Evolutionary conservation across 2,329 filamentous ascomycete genomes (phyloP), one percentile per base, ranked within the genome.

Genomic region (Diaporthe humulicola): DNA sequence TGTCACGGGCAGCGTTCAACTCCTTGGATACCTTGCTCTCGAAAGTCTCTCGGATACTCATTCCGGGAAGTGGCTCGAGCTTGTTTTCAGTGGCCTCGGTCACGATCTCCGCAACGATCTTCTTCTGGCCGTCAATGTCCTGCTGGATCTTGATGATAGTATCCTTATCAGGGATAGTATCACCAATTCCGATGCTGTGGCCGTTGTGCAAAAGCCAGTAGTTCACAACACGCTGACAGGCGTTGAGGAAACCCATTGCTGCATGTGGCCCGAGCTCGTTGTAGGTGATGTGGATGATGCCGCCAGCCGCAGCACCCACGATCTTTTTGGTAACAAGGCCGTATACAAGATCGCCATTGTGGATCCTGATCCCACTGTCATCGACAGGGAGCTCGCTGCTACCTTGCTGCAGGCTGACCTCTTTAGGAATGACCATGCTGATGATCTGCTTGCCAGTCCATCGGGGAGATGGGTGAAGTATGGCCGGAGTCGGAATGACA

Each of bases 361-460:
- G 93, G 58, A 99, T 93, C 30, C 98, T 86, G 64, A 98, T 82
- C 75, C 95, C 95, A 74, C 94, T 92, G 80, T 98, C 96, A 76
- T 90, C 91, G 40, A 93, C 84, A 15, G 94, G 93, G 70, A 84
- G 89, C 83, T 85, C 90, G 74, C 94, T 92, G 61, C 92, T 91
- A 60, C 91, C 87, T 75, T 88, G 89, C 78, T 93, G 90, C 61
- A 96, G 89, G 82, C 96, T 98, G 79, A 99, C 92, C 77, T 95
- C 95, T 73, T 91, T 88, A 22, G 97, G 96, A 77, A 99, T 93
- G 74, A 97, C 92, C 91, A 98, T 91, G 85, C 96, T 98, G 82
- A 98, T 92, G 78, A 99, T 93, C 86, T 99, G 97, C 86, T 99
- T 99, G 79, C 97, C 97, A 70, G 96, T 98, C 97, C 97, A 99